A percentile compares a stretch with the other conserved stretches of the same genome.
phyloP scores from a whole-genome alignment of 495 filamentous ascomycete genomes.

The Lasiosphaeriaceae sp. region DNA sequence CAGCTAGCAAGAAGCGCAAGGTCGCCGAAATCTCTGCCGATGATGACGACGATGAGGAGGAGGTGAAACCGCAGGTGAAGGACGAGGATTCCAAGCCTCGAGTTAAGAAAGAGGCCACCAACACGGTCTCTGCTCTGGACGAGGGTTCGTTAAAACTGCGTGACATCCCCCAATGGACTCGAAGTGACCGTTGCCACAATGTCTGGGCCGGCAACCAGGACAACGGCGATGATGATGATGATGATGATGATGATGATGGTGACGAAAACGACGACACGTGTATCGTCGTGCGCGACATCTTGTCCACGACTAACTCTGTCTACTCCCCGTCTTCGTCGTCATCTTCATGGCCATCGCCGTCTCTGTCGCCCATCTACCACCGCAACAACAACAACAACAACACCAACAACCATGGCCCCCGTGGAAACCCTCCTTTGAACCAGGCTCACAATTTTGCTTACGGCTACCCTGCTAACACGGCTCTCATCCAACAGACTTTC shows the following conservation, averaged over 20 bases:
- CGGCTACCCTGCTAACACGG: no score
- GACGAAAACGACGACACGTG: background rate
- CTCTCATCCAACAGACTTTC: no score
- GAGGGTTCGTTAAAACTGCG: no score
- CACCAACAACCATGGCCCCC: no score
- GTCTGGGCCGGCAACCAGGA: background rate
- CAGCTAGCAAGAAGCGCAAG: constrained; percentile 42
- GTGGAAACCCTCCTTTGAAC: no score
- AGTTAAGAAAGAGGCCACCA: constrained; percentile 5
- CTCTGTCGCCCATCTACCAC: no score
- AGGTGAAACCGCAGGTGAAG: constrained; percentile 29
- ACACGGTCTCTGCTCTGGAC: background rate
- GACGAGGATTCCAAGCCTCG: constrained; percentile 30
- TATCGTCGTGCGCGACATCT: background rate
- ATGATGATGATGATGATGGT: background rate
- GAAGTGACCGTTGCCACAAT: no score
- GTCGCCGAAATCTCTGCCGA: constrained; percentile 14
- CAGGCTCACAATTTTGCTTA: no score
- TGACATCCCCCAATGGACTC: no score
- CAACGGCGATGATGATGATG: background rate
- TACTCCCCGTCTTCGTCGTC: no score
- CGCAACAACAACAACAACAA: no score
- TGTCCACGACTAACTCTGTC: background rate
- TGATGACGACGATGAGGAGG: constrained; percentile 34
- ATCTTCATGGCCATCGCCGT: no score